These are phyloP conservation scores for Trypanosomatidae sp. DNA, from an alignment of 208 protist species.

Conservation along the genomic window DNA sequence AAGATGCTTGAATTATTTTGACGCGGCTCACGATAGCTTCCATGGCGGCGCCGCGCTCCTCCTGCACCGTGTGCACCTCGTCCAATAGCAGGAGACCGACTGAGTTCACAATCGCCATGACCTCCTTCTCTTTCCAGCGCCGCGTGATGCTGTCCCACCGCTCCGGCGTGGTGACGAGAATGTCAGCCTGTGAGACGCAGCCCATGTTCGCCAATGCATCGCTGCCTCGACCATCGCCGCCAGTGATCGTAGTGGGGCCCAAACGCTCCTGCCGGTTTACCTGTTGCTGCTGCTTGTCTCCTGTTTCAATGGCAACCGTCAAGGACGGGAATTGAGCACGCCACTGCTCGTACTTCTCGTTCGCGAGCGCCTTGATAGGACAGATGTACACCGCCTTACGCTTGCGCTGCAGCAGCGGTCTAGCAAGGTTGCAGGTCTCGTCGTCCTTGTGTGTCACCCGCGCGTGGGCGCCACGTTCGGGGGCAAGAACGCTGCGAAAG, in stretches of 20 bases:
- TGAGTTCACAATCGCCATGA: constrained; percentile 67
- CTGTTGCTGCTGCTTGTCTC: constrained; percentile 89
- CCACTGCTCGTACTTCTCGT: constrained; percentile 87
- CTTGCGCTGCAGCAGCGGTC: not conserved
- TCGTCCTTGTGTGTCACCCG: not conserved
- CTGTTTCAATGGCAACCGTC: constrained; percentile 91
- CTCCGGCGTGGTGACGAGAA: constrained; percentile 94
- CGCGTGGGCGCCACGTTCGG: not conserved
- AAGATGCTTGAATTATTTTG: constrained; percentile 57
- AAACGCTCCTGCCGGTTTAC: not conserved
- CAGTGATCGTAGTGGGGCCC: constrained; percentile 90
- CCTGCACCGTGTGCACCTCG: constrained; percentile 93
- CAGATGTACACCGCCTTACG: constrained; percentile 90
- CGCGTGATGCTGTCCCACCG: constrained; percentile 94
- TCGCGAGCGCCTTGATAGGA: constrained; percentile 90
- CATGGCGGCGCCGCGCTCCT: constrained; percentile 89
- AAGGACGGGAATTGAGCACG: constrained; percentile 72
- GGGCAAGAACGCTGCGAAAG: constrained; percentile 54
- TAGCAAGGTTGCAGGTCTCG: not conserved
- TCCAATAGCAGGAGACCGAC: constrained; percentile 90
- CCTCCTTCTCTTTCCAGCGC: constrained; percentile 80
- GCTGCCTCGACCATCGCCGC: constrained; percentile 62
- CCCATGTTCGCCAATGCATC: constrained; percentile 55
- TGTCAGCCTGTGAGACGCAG: constrained; percentile 54
- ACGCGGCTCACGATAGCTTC: constrained; percentile 93